Percentiles rank a stretch among this genome's conserved stretches.
Conservation (phyloP, 768 basidiomycete genomes). For the Russula brevipes region DNA sequence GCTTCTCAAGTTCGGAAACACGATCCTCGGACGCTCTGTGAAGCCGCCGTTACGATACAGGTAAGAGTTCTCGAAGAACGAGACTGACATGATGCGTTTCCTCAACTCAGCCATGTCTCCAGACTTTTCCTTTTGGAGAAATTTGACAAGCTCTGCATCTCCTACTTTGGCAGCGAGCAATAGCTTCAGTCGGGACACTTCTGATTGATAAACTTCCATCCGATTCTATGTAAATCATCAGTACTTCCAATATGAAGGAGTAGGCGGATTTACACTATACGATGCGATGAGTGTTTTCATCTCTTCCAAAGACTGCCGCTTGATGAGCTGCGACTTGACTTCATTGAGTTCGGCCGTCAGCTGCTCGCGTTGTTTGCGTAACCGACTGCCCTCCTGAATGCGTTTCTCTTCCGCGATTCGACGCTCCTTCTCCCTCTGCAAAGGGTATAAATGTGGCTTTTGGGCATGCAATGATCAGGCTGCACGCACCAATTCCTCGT, state of each 20-base stretch:
- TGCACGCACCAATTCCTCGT: conserved; percentile 13
- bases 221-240: conserved; percentile 50
- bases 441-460: not conserved
- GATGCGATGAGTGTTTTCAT: conserved; percentile 17
- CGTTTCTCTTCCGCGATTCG: conserved; percentile 19
- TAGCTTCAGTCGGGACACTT: conserved; percentile 66
- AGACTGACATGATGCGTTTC: conserved; percentile 49
- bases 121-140: conserved; percentile 55
- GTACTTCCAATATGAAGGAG: not conserved
- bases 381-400: conserved; percentile 19
- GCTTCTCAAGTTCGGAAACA: conserved; percentile 47
- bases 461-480: not conserved
- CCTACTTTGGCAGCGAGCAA: conserved; percentile 70
- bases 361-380: conserved; percentile 25
- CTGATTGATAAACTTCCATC: conserved; percentile 62
- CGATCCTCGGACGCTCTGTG: conserved; percentile 51
- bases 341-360: conserved; percentile 21
- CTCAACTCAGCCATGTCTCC: conserved; percentile 49
- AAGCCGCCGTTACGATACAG: not conserved
- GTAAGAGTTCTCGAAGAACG: not conserved
- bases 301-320: conserved; percentile 22
- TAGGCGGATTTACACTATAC: conserved; percentile 8
- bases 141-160: conserved; percentile 65
- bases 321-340: conserved; percentile 22
- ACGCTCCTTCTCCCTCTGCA: conserved; percentile 18